A percentile compares a stretch with the other conserved stretches of the same genome.
phyloP scores from a whole-genome alignment of 176 grass and related monocot species.

The Zizania latifolia region DNA sequence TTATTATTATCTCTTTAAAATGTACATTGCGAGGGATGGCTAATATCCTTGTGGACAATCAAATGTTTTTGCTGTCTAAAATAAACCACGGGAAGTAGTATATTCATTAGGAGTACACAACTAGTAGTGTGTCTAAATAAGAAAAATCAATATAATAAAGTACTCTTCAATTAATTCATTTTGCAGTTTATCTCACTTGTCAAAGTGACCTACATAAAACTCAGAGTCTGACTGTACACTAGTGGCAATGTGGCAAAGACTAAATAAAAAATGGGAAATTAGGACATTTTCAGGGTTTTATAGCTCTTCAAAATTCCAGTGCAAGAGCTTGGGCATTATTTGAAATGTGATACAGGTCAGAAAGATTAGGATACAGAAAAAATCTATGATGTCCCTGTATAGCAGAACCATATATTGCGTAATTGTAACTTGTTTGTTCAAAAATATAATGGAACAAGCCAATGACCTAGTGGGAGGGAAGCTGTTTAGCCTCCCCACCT shows the following conservation, averaged over 20 bases:
- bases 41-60: slow-evolving; percentile 5
- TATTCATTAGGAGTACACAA: not conserved
- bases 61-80: not conserved
- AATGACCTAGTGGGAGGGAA: not conserved
- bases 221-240: not conserved
- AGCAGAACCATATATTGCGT: not conserved
- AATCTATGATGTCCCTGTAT: not conserved
- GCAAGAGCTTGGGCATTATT: not conserved
- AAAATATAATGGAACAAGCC: not conserved
- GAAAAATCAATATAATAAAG: slow-evolving; percentile 1
- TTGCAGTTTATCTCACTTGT: not conserved
- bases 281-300: not conserved
- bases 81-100: not conserved
- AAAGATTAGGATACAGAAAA: not conserved
- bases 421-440: not conserved
- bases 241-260: not conserved
- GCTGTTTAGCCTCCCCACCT: not conserved
- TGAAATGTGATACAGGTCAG: not conserved
- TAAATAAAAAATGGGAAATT: not conserved
- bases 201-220: not conserved
- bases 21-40: not conserved
- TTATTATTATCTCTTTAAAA: not conserved
- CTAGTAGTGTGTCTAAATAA: not conserved
- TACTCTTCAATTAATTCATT: not conserved
- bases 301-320: not conserved